Evolutionary conservation across 495 filamentous ascomycete genomes (phyloP).

Genomic region (Neohortaea acidophila): DNA sequence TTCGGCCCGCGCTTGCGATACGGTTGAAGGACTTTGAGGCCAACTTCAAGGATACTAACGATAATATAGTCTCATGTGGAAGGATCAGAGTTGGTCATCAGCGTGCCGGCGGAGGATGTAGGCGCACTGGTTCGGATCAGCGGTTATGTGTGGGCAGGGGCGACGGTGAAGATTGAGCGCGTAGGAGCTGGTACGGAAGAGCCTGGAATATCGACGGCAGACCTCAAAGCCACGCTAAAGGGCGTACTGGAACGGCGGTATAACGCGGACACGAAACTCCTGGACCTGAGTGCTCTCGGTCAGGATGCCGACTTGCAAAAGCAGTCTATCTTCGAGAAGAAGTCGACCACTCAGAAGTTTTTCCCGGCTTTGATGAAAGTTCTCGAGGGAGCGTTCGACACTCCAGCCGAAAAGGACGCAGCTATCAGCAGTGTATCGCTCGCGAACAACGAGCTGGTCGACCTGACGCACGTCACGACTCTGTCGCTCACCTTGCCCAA

Average conservation of each 20-base stretch:
- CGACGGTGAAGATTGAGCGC: constrained; percentile 7
- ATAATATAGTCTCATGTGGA: constrained; percentile 26
- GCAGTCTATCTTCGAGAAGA: constrained; percentile 60
- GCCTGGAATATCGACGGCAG: constrained; percentile 22
- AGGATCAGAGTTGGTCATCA: constrained; percentile 12
- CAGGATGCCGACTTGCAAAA: constrained; percentile 48
- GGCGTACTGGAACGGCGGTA: constrained; percentile 61
- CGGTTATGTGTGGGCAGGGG: constrained; percentile 13
- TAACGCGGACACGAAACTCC: constrained; percentile 48
- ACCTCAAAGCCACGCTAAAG: constrained; percentile 46
- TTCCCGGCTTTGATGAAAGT: constrained; percentile 80
- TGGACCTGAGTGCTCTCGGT: constrained; percentile 63
- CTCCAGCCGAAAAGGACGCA: constrained; percentile 46
- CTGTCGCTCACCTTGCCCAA: constrained; percentile 64
- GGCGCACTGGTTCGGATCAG: constrained; percentile 12
- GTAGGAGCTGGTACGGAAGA: constrained; percentile 37
- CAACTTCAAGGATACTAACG: constrained; percentile 9
- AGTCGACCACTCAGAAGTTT: constrained; percentile 63
- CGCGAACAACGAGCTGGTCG: constrained; percentile 56
- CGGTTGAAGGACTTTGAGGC: constrained; percentile 4
- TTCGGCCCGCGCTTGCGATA: constrained; percentile 1
- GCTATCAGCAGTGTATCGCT: constrained; percentile 64
- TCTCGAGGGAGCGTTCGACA: constrained; percentile 55
- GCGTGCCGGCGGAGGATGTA: constrained; percentile 15
- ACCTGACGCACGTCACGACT: constrained; percentile 50